Evolutionary conservation across 2,329 filamentous ascomycete species (phyloP).

Genomic region (Rutstroemia sp.): DNA sequence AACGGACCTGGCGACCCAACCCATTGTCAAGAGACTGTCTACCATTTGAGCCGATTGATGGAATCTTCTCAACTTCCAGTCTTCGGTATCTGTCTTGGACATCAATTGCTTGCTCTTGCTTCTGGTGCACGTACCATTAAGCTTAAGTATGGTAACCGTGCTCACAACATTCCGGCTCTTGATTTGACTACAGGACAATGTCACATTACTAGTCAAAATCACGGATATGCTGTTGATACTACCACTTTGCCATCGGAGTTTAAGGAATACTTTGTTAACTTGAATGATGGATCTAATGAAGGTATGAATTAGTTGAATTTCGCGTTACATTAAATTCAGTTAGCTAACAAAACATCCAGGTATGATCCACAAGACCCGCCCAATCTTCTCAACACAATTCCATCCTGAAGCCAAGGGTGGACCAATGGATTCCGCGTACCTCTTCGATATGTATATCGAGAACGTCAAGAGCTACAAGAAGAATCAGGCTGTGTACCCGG

Average conservation of each 20-base stretch:
- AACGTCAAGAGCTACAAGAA: conserved; percentile 87
- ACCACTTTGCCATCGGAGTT: conserved; percentile 76
- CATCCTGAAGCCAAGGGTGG: conserved; percentile 97
- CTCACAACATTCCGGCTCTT: conserved; percentile 94
- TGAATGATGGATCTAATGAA: conserved; percentile 97
- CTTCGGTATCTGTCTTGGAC: conserved; percentile 96
- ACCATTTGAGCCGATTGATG: conserved; percentile 87
- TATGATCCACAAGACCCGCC: conserved; percentile 91
- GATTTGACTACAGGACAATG: conserved; percentile 94
- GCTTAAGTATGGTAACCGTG: conserved; percentile 98
- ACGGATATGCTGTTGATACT: conserved; percentile 91
- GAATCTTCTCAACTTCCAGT: conserved; percentile 84
- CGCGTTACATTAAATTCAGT: not conserved
- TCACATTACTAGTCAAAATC: conserved; percentile 98
- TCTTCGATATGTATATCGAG: conserved; percentile 94
- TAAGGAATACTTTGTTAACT: conserved; percentile 97
- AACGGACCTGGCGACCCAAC: conserved; percentile 98
- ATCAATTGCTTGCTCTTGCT: conserved; percentile 89
- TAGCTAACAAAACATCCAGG: conserved; percentile 34
- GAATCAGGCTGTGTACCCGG: conserved; percentile 61
- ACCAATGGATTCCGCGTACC: conserved; percentile 88
- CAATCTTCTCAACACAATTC: conserved; percentile 98
- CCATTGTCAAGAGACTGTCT: conserved; percentile 89
- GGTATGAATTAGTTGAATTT: conserved; percentile 37
- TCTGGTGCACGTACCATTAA: conserved; percentile 87